Evolutionary conservation across 176 grass and related monocot genomes (phyloP).

Genomic region (Elymus sibiricus): DNA sequence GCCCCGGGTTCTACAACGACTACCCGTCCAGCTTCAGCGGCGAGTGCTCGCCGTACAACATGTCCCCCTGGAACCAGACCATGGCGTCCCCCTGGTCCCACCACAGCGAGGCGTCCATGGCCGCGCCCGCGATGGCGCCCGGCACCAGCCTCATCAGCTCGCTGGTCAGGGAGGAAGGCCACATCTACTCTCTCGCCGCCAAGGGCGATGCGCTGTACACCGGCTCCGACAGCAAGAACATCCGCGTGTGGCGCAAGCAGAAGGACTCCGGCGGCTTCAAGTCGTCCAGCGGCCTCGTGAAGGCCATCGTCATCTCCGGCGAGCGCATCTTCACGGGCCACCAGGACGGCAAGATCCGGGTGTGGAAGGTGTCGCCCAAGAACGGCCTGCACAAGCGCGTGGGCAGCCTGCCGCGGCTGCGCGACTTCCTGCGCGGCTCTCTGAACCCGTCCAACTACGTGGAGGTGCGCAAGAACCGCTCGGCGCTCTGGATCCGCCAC

Average conservation of each 20-base stretch:
- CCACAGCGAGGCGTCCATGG: slow-evolving; percentile 30
- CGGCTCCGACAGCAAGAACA: slow-evolving; percentile 98
- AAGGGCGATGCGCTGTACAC: slow-evolving; percentile 77
- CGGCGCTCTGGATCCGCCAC: slow-evolving; percentile 86
- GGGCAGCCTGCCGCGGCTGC: slow-evolving; percentile 79
- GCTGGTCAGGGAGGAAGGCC: slow-evolving; percentile 77
- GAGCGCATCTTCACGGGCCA: slow-evolving; percentile 97
- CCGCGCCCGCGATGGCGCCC: slow-evolving; percentile 9
- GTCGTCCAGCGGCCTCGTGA: slow-evolving; percentile 88
- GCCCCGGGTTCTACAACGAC: slow-evolving; percentile 51
- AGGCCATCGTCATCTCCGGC: slow-evolving; percentile 84
- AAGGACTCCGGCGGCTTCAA: slow-evolving; percentile 92
- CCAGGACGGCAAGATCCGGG: slow-evolving; percentile 94
- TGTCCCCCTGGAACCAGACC: slow-evolving; percentile 93
- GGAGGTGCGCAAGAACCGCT: slow-evolving; percentile 74
- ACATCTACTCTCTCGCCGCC: slow-evolving; percentile 90
- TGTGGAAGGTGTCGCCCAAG: slow-evolving; percentile 86
- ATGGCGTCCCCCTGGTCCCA: slow-evolving; percentile 81
- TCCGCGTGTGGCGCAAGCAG: slow-evolving; percentile 95
- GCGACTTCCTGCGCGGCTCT: slow-evolving; percentile 78
- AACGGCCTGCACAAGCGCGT: slow-evolving; percentile 82
- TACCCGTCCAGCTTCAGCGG: slow-evolving; percentile 81
- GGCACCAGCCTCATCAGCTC: slow-evolving; percentile 56
- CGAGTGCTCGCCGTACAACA: slow-evolving; percentile 85
- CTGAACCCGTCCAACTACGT: slow-evolving; percentile 93